These are phyloP conservation scores for Salix udensis DNA, from an alignment of 345 rosid species.

Conservation along the genomic window DNA sequence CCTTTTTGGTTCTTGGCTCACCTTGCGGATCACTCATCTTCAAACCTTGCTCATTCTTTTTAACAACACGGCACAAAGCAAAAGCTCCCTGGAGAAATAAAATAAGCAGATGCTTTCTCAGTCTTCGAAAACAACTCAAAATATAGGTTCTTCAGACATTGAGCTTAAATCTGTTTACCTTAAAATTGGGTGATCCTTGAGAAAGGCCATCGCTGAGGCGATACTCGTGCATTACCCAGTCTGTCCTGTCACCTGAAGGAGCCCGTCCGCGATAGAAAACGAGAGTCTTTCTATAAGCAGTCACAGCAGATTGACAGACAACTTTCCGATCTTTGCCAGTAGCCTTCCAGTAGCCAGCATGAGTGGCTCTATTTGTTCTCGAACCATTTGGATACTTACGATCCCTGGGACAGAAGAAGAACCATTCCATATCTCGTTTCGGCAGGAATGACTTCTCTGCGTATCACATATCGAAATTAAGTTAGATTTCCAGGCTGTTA, in stretches of 20 bases:
- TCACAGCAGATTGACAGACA: constrained; percentile 44
- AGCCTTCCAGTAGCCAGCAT: constrained; percentile 92
- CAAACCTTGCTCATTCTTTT: constrained; percentile 47
- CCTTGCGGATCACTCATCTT: constrained; percentile 39
- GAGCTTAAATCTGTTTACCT: constrained; percentile 30
- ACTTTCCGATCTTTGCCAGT: constrained; percentile 83
- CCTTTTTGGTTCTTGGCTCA: constrained; percentile 28
- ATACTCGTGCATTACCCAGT: constrained; percentile 89
- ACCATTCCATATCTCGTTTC: constrained; percentile 78
- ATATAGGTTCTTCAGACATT: neutral
- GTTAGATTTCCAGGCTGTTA: neutral
- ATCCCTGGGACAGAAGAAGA: constrained; percentile 85
- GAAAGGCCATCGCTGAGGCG: constrained; percentile 56
- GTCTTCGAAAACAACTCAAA: neutral
- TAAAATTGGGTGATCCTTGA: constrained; percentile 47
- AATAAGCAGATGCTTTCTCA: neutral
- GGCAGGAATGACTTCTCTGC: constrained; percentile 84
- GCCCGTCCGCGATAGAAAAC: constrained; percentile 81
- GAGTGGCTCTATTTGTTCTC: constrained; percentile 80
- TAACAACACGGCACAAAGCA: constrained; percentile 73
- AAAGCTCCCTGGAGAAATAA: constrained; percentile 54
- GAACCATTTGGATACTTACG: constrained; percentile 81
- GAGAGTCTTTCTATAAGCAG: constrained; percentile 69
- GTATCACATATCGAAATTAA: constrained; percentile 9
- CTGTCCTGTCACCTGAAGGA: constrained; percentile 67